These are phyloP conservation scores for Gossypium mustelinum DNA, from an alignment of 345 rosid genomes.

Conservation along the genomic window DNA sequence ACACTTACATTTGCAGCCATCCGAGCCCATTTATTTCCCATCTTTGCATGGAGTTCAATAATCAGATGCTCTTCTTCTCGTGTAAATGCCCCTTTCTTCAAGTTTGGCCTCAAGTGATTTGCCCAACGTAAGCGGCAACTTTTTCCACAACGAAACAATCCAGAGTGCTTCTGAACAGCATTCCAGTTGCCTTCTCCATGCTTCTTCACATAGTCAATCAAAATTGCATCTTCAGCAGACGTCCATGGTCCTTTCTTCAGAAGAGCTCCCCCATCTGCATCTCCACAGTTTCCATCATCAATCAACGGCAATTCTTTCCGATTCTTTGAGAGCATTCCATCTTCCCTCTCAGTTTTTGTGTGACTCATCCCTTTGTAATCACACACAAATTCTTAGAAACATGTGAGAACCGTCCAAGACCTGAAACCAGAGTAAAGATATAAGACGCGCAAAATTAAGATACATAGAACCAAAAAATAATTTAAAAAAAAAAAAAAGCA, in stretches of 20 bases:
- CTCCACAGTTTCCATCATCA: conserved; percentile 42
- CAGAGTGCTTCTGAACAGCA: conserved; percentile 85
- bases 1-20: conserved; percentile 93
- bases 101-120: conserved; percentile 92
- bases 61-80: conserved; percentile 87
- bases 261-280: conserved; percentile 36
- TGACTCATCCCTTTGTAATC: conserved; percentile 59
- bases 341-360: conserved; percentile 52
- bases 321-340: conserved; percentile 45
- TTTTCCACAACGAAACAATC: conserved; percentile 90
- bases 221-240: conserved; percentile 83
- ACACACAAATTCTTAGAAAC: conserved; percentile 30
- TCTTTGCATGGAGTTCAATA: conserved; percentile 80
- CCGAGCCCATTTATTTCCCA: conserved; percentile 99
- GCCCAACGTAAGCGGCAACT: conserved; percentile 99
- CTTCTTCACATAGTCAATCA: conserved; percentile 83
- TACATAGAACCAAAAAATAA: not conserved
- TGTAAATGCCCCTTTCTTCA: conserved; percentile 96
- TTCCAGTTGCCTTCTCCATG: conserved; percentile 99
- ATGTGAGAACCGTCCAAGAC: conserved; percentile 42
- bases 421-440: conserved; percentile 31
- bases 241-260: conserved; percentile 99
- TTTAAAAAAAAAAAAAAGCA: not conserved
- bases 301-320: conserved; percentile 47
- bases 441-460: conserved; percentile 10